Base-by-base conservation (phyloP, 2,329 filamentous ascomycete genomes). In the Pyrenochaeta sp. region DNA sequence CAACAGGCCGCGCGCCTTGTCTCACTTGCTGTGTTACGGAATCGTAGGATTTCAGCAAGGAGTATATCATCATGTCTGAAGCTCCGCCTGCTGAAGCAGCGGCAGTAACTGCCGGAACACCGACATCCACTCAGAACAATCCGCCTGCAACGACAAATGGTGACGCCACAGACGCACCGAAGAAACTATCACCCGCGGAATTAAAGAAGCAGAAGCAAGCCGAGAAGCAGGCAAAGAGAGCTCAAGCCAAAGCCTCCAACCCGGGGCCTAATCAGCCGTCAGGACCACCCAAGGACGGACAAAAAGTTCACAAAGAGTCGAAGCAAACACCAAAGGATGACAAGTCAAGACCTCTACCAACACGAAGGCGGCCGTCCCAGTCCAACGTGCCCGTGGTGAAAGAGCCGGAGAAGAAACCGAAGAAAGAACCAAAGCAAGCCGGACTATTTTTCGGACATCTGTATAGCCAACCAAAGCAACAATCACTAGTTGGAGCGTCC, bases 171-270 rank as follows among this genome's bases (percentile, higher is more conserved):
- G 61, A 63, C n/a, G 60, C 58, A 15, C 68, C 75, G 40, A 67
- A 73, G 66, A 90, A 91, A 73, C 79, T 90, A 29, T 87, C 90
- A 1, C 84, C 84, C 31, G 92, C 91, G 17, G 90, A 96, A 76
- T 73, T 96, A 69, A 98, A 98, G 79, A 94, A 93, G 68, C 88
- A 87, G 73, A 89, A 90, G 57, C 94, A 97, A 75, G 93, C 91
- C 29, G 94, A 97, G 74, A 98, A 97, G 79, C 90, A 90, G 46
- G 92, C 92, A 41, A 84, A 91, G 56, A 85, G 94, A 79, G 91
- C 90, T 43, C 87, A 72, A 87, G 69, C 86, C 83, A 67, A 91
- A 89, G 72, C 80, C 6, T 43, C 67, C 14, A 61, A 57, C 18
- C 53, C 54, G 2, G 58, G 72, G 72, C 27, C 51, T 73, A 72